A percentile compares a stretch with the other conserved stretches of the same genome.
phyloP scores from a whole-genome alignment of 345 rosid genomes.

The Eucalyptus dawsonii region DNA sequence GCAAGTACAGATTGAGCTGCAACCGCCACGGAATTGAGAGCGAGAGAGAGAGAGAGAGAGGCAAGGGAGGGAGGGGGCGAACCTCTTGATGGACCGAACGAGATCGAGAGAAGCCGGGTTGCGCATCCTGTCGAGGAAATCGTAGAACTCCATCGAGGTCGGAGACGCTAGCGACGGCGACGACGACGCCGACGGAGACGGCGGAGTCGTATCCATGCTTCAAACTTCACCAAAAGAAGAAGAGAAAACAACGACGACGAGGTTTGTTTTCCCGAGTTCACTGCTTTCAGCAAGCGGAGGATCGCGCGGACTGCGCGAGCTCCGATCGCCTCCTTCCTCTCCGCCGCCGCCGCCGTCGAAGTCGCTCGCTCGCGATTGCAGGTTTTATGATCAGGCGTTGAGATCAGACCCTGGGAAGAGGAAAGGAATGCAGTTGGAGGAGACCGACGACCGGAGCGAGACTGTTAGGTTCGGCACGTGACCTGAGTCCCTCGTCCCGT shows the following conservation, averaged over 20 bases:
- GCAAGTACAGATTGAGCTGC: neutral
- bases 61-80: neutral
- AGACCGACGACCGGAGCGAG: neutral
- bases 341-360: neutral
- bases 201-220: neutral
- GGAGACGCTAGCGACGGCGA: neutral
- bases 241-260: neutral
- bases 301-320: neutral
- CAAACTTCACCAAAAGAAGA: neutral
- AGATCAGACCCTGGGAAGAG: neutral
- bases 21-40: neutral
- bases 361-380: neutral
- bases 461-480: slow-evolving; percentile 1
- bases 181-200: neutral
- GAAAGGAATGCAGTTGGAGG: neutral
- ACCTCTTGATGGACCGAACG: slow-evolving; percentile 69
- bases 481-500: neutral
- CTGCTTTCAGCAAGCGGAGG: neutral
- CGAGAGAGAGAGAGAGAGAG: neutral
- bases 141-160: slow-evolving; percentile 16
- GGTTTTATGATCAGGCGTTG: neutral
- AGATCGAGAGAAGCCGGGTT: slow-evolving; percentile 47
- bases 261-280: neutral
- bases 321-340: neutral
- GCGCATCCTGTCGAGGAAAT: slow-evolving; percentile 46